These are phyloP conservation scores for Diospyros kaki DNA, from an alignment of 148 eudicot genomes.

Conservation along the genomic window DNA sequence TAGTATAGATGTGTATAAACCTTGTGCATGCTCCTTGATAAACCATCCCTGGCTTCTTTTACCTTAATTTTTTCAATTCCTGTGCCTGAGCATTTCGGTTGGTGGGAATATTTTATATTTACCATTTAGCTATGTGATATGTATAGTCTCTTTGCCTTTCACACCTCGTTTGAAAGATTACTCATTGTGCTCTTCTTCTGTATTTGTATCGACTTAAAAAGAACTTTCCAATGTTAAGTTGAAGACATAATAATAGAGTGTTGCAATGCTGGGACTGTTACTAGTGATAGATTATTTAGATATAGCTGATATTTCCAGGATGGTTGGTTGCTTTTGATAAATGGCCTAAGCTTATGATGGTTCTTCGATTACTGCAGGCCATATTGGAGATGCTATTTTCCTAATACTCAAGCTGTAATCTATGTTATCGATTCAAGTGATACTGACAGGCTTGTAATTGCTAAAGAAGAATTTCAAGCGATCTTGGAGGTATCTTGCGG, in stretches of 20 bases:
- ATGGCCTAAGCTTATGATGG: constrained; percentile 7
- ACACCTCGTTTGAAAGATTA: not conserved
- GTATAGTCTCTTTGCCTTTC: constrained; percentile 3
- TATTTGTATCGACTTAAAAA: too few relatives aligned
- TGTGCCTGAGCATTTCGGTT: not conserved
- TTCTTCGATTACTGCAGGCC: constrained; percentile 50
- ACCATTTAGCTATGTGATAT: not conserved
- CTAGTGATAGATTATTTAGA: too few relatives aligned
- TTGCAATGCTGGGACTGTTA: too few relatives aligned
- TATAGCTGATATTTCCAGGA: too few relatives aligned
- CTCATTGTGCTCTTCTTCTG: too few relatives aligned
- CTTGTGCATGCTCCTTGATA: not conserved
- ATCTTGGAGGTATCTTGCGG: constrained; percentile 71
- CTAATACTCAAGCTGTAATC: constrained; percentile 96
- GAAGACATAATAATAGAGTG: too few relatives aligned
- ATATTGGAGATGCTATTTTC: constrained; percentile 99
- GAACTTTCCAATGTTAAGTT: too few relatives aligned
- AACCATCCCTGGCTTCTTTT: constrained; percentile 1
- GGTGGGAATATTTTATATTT: not conserved
- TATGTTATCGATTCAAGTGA: constrained; percentile 99
- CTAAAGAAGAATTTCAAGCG: constrained; percentile 96
- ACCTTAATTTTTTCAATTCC: not conserved
- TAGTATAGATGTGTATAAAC: not conserved
- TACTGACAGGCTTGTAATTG: constrained; percentile 85
- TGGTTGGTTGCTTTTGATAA: not conserved